Evolutionary conservation across 208 protist species (phyloP), one percentile per base, ranked within the genome.

Genomic region (Angomonas deanei): DNA sequence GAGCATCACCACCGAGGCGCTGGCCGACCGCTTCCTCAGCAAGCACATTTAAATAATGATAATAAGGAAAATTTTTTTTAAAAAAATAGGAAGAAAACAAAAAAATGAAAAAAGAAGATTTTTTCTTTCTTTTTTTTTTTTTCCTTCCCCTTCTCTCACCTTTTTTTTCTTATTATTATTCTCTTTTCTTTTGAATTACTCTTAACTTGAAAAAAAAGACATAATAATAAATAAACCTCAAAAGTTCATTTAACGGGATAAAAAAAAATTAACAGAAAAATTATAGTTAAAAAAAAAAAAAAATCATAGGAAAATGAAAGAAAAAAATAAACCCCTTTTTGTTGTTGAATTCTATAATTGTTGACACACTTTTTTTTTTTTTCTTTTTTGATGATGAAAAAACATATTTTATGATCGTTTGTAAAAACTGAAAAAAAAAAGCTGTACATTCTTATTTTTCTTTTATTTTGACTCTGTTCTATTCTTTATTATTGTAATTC

Each of bases 1-100:
- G 82, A 96, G 84, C 28, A 76, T 81, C 38, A 97, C 88, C 52
- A 93, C 91, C 50, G 88, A 92, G 61, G 74, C 59, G 48, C 77
- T 97, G 30, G 71, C 75, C 15, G 85, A 88, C 63, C 78, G 85
- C 55, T 92, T 86, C 70, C 56, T 83, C 23, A 59, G 23, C 46
- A 67, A 15, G 47, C 56, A 23, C 2, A 0, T 36, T 42, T 70
- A 55, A 61, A 26, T 1, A 59, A 47, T 1, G 19, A 59, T 17
- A 32, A 23, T n/a, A 30, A 59, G 3, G 48, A 11, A 36, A 38
- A 48, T 36, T 11, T 36, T 34, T 36, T 17, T 32, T 21, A 28
- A 36, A 58, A 58, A 17, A 36, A 34, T 33, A 58, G 31, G 27
- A 28, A 42, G 8, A 42, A 53, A 53, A 17, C 47, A 26, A 26